Conservation (phyloP, 306 rosid species). For the Gynostemma pentaphyllum region DNA sequence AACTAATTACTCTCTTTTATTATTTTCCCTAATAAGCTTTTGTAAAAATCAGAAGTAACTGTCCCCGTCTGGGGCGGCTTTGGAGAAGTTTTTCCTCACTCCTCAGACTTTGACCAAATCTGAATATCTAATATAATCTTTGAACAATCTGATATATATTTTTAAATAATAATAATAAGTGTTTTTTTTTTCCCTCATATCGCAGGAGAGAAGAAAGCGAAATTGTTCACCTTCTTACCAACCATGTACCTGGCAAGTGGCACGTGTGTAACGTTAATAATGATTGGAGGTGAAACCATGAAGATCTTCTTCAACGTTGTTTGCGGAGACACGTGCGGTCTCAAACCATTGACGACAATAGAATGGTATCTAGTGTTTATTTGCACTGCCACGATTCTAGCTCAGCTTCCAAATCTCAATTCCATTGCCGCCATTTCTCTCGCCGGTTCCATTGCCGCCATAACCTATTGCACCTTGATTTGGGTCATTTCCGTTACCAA, state of each 20-base stretch:
- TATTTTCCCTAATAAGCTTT: too few relatives aligned
- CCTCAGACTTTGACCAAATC: too few relatives aligned
- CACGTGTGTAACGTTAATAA: constrained; percentile 38
- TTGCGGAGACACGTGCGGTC: constrained; percentile 19
- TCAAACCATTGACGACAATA: constrained; percentile 18
- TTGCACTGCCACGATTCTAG: constrained; percentile 36
- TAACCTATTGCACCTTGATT: constrained; percentile 44
- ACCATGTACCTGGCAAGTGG: constrained; percentile 46
- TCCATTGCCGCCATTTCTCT: constrained; percentile 66
- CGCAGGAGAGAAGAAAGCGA: constrained; percentile 38
- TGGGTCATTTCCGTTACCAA: constrained; percentile 39
- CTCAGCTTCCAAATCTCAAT: constrained; percentile 72
- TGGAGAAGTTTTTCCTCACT: too few relatives aligned
- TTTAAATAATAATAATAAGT: too few relatives aligned
- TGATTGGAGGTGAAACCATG: constrained; percentile 44
- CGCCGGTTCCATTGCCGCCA: constrained; percentile 47
- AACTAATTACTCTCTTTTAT: too few relatives aligned
- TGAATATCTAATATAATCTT: too few relatives aligned
- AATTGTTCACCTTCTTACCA: constrained; percentile 28
- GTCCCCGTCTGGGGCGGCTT: too few relatives aligned
- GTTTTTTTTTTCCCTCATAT: too few relatives aligned
- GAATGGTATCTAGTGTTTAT: constrained; percentile 67
- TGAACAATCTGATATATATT: too few relatives aligned
- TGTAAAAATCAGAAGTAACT: too few relatives aligned
- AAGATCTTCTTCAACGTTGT: constrained; percentile 44